These are phyloP conservation scores for Spathaspora hagerdaliae DNA, from an alignment of 805 yeast species.

Conservation along the genomic window DNA sequence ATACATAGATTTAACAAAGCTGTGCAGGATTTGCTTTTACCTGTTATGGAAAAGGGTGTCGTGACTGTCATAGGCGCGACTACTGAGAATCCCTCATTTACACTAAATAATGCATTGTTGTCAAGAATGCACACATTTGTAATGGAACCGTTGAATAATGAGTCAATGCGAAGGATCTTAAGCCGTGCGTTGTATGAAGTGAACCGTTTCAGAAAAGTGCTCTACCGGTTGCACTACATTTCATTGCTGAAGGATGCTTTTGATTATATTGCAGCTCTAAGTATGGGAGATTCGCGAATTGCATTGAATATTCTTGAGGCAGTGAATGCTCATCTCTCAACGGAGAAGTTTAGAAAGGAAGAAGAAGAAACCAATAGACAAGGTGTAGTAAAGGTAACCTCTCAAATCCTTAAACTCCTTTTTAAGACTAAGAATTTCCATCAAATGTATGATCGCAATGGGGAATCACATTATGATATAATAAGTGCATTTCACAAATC, in stretches of 20 bases:
- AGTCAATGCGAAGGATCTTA: slow-evolving; percentile 31
- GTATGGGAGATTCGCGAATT: slow-evolving; percentile 87
- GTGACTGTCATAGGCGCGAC: slow-evolving; percentile 43
- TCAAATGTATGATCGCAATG: slow-evolving; percentile 74
- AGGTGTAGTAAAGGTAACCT: slow-evolving; percentile 38
- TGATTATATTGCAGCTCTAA: slow-evolving; percentile 63
- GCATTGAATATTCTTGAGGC: slow-evolving; percentile 80
- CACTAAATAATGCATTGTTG: slow-evolving; percentile 37
- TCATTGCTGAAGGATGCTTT: slow-evolving; percentile 54
- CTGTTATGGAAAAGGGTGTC: slow-evolving; percentile 38
- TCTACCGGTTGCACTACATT: slow-evolving; percentile 47
- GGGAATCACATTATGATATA: slow-evolving; percentile 92
- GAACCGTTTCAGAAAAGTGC: slow-evolving; percentile 55
- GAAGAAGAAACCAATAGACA: slow-evolving; percentile 8
- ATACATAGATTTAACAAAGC: slow-evolving; percentile 43
- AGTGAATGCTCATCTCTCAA: slow-evolving; percentile 50
- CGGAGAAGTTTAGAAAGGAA: slow-evolving; percentile 20
- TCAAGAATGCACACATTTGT: slow-evolving; percentile 43
- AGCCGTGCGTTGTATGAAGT: slow-evolving; percentile 39
- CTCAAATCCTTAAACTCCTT: slow-evolving; percentile 37
- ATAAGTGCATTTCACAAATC: slow-evolving; percentile 95
- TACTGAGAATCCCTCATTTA: slow-evolving; percentile 62
- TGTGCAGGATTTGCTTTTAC: slow-evolving; percentile 38
- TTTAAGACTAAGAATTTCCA: slow-evolving; percentile 41
- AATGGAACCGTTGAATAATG: slow-evolving; percentile 35